These are phyloP conservation scores for Polyporus arcularius DNA, from an alignment of 768 basidiomycete genomes.

Conservation along the genomic window DNA sequence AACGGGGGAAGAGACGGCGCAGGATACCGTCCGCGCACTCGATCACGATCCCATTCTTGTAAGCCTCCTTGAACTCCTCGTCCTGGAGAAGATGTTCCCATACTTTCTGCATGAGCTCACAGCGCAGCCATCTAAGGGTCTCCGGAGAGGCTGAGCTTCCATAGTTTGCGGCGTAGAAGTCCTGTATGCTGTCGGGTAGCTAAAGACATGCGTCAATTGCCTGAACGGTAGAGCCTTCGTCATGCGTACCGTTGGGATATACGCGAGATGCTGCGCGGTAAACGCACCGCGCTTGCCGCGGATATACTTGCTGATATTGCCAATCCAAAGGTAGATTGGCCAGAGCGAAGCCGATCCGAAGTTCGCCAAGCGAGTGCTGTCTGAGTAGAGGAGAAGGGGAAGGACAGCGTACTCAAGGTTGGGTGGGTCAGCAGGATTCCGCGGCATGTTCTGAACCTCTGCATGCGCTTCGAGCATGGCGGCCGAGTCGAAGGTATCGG, in stretches of 20 bases:
- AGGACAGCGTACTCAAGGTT: slow-evolving; percentile 9
- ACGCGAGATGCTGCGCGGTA: slow-evolving; percentile 22
- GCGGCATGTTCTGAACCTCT: slow-evolving; percentile 2
- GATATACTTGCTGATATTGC: slow-evolving; percentile 42
- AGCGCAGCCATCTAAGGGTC: background rate
- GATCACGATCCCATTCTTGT: slow-evolving; percentile 28
- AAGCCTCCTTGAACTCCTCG: slow-evolving; percentile 26
- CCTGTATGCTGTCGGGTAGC: too few species aligned
- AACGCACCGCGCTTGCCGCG: slow-evolving; percentile 32
- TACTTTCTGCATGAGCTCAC: slow-evolving; percentile 33
- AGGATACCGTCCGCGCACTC: slow-evolving; percentile 28
- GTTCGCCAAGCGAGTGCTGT: slow-evolving; percentile 26
- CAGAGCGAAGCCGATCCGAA: slow-evolving; percentile 33
- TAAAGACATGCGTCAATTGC: slow-evolving; percentile 19
- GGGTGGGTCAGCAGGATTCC: background rate
- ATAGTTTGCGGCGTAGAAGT: slow-evolving; percentile 34
- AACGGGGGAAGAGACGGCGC: slow-evolving; percentile 24
- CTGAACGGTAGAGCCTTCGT: slow-evolving; percentile 6
- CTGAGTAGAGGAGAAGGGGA: slow-evolving; percentile 26
- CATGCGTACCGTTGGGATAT: background rate
- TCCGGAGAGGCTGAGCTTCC: slow-evolving; percentile 7
- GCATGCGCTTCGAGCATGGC: slow-evolving; percentile 2
- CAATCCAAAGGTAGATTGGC: slow-evolving; percentile 43
- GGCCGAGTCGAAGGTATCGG: background rate
- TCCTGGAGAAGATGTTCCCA: slow-evolving; percentile 27